A percentile compares a stretch with the other conserved stretches of the same genome.
These are phyloP conservation scores for Rhizopus sp. DNA, from an alignment of 371 early-diverging fungal genomes.

Conservation along the genomic window DNA sequence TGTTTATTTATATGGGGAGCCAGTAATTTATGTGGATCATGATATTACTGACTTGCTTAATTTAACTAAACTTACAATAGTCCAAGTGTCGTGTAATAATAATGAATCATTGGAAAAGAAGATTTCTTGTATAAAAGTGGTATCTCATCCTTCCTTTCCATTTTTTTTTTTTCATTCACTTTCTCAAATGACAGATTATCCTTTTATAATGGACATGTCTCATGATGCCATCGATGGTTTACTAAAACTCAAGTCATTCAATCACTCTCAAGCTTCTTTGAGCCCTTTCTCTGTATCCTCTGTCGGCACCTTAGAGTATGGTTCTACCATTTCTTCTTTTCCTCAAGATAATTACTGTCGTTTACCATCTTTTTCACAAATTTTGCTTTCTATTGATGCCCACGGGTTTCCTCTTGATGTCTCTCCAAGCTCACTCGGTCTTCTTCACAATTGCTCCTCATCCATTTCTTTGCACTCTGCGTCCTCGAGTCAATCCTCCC, in stretches of 20 bases:
- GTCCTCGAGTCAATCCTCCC: neutral
- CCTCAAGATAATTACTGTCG: neutral
- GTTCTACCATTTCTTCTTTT: neutral
- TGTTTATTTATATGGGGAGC: neutral
- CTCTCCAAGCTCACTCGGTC: neutral
- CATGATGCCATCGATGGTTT: constrained; percentile 8
- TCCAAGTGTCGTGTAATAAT: neutral
- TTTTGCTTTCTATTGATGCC: neutral
- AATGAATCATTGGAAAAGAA: neutral
- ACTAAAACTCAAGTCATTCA: neutral
- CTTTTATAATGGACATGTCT: neutral
- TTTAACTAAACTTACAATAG: no score
- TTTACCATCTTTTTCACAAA: neutral
- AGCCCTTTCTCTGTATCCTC: neutral
- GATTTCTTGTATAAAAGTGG: neutral
- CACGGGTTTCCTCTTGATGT: neutral
- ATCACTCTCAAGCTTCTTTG: neutral
- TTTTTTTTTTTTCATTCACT: neutral
- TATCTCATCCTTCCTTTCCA: neutral
- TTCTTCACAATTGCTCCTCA: neutral
- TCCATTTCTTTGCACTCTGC: neutral
- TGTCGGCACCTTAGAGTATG: no score
- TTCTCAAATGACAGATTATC: no score
- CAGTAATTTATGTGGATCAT: neutral
- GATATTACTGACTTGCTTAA: neutral